A percentile compares a stretch with the other conserved stretches of the same genome.
Conservation (phyloP, 192 early-diverging fungal genomes). For the Backusella psychrophila region DNA sequence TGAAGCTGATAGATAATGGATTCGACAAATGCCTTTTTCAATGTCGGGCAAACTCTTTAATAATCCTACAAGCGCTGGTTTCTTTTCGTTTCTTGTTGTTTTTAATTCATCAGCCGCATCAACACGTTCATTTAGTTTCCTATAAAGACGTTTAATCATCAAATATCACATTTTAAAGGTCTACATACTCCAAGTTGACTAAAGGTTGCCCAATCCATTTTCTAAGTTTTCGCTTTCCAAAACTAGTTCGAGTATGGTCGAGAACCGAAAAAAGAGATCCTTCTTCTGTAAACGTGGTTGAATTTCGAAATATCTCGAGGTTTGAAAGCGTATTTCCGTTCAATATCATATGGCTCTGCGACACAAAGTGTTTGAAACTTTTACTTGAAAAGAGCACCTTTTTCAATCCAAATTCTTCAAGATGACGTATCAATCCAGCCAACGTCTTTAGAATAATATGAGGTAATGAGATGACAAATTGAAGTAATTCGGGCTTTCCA, state of each 20-base stretch:
- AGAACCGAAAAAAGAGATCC: slow-evolving; percentile 59
- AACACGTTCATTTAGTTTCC: slow-evolving; percentile 50
- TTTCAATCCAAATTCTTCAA: slow-evolving; percentile 61
- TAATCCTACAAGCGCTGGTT: slow-evolving; percentile 32
- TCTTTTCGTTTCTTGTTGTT: slow-evolving; percentile 24
- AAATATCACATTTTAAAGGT: background rate
- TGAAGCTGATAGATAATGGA: slow-evolving; percentile 58
- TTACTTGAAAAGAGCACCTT: slow-evolving; percentile 54
- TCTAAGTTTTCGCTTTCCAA: slow-evolving; percentile 62
- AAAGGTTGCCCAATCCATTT: slow-evolving; percentile 72
- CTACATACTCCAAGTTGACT: slow-evolving; percentile 41
- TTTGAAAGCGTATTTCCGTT: slow-evolving; percentile 64
- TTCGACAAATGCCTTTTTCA: slow-evolving; percentile 63
- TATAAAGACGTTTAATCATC: background rate
- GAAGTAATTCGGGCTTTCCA: slow-evolving; percentile 8
- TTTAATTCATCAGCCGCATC: slow-evolving; percentile 63
- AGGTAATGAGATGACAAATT: slow-evolving; percentile 1
- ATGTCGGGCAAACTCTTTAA: slow-evolving; percentile 60
- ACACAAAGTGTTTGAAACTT: slow-evolving; percentile 57
- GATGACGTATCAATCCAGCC: slow-evolving; percentile 57
- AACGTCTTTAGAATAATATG: slow-evolving; percentile 28
- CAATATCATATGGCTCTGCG: slow-evolving; percentile 60
- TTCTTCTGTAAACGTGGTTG: slow-evolving; percentile 38
- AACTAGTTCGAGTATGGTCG: slow-evolving; percentile 64
- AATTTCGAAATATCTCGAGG: slow-evolving; percentile 63